These are phyloP conservation scores for Mucor piriformis DNA, from an alignment of 371 early-diverging fungal species.

Conservation along the genomic window DNA sequence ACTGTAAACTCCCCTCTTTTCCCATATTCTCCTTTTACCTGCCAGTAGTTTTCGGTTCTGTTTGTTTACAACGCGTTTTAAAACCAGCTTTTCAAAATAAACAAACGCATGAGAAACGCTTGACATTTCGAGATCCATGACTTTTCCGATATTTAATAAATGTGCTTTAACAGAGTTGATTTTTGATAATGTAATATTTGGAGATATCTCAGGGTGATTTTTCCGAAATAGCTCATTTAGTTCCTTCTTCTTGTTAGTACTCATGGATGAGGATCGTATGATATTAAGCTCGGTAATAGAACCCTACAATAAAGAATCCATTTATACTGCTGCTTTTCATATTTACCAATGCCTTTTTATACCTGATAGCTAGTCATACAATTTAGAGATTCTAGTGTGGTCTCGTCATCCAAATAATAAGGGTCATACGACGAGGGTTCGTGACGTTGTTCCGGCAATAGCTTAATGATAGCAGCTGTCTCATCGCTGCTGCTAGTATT, in stretches of 20 bases:
- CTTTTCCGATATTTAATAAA: slow-evolving; percentile 50
- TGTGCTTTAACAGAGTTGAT: slow-evolving; percentile 73
- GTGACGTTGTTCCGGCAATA: background rate
- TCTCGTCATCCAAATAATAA: background rate
- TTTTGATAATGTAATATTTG: slow-evolving; percentile 72
- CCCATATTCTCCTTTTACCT: slow-evolving; percentile 2
- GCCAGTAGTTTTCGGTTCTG: slow-evolving; percentile 6
- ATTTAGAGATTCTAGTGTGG: background rate
- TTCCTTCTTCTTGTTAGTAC: slow-evolving; percentile 43
- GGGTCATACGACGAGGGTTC: background rate
- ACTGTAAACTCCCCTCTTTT: slow-evolving; percentile 22
- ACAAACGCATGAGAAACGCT: slow-evolving; percentile 87
- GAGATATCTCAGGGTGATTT: slow-evolving; percentile 69
- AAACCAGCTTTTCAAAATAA: slow-evolving; percentile 91
- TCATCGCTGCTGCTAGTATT: background rate
- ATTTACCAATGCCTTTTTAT: no score
- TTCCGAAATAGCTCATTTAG: slow-evolving; percentile 78
- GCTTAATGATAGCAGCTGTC: background rate
- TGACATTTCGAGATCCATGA: slow-evolving; percentile 82
- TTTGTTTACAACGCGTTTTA: slow-evolving; percentile 47
- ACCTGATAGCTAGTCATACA: background rate
- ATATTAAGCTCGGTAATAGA: background rate
- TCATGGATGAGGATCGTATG: background rate
- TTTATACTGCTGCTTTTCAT: no score
- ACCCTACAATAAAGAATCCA: background rate